Percentiles rank a stretch among this genome's conserved stretches.
These are phyloP conservation scores for Collariella sp. DNA, from an alignment of 495 filamentous ascomycete species.

Conservation along the genomic window DNA sequence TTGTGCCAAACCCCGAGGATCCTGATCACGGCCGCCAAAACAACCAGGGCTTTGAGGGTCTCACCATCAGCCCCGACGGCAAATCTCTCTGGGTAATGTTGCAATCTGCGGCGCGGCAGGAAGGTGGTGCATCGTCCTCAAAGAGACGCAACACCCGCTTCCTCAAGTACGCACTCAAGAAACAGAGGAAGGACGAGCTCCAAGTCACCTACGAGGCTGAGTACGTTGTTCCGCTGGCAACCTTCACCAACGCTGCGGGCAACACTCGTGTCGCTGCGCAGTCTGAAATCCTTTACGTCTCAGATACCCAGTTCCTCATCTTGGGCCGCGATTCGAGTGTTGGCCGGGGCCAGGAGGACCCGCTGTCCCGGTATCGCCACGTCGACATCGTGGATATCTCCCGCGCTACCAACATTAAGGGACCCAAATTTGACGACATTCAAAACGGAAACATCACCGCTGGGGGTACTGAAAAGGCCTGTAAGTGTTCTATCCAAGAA, in stretches of 20 bases:
- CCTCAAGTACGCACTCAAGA: conserved; percentile 46
- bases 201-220: conserved; percentile 44
- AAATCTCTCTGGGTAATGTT: conserved; percentile 58
- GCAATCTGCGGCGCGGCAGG: conserved; percentile 59
- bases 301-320: conserved; percentile 56
- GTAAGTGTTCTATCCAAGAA: too few relatives aligned
- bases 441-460: conserved; percentile 3
- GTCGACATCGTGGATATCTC: conserved; percentile 64
- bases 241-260: conserved; percentile 37
- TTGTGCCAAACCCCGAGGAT: conserved; percentile 36
- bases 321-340: conserved; percentile 57
- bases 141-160: conserved; percentile 50
- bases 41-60: conserved; percentile 67
- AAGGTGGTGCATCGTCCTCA: conserved; percentile 36
- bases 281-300: conserved; percentile 61
- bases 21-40: conserved; percentile 59
- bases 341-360: conserved; percentile 48
- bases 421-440: conserved; percentile 43
- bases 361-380: conserved; percentile 58
- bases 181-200: conserved; percentile 30
- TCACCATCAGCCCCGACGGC: conserved; percentile 56
- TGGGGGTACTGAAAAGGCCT: neutral
- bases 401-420: conserved; percentile 57
- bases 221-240: conserved; percentile 60
- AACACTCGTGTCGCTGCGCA: conserved; percentile 54